phyloP scores from a whole-genome alignment of 345 rosid species.

The Carallia brachiata region DNA sequence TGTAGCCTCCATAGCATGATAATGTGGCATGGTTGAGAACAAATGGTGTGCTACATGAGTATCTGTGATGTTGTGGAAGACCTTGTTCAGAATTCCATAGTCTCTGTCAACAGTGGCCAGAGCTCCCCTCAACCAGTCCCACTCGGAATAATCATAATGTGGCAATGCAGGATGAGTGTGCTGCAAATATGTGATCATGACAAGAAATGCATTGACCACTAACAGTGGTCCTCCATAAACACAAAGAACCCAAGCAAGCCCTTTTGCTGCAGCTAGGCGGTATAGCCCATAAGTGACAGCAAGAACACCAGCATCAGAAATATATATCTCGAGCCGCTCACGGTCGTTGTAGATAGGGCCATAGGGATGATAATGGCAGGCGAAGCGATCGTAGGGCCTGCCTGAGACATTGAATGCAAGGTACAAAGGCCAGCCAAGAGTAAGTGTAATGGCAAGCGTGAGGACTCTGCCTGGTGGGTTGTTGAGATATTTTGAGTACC shows the following conservation, averaged over 20 bases:
- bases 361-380: conserved; percentile 31
- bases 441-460: conserved; percentile 18
- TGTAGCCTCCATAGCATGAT: conserved; percentile 38
- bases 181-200: conserved; percentile 28
- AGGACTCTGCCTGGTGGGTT: conserved; percentile 27
- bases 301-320: conserved; percentile 28
- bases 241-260: conserved; percentile 25
- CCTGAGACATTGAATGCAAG: conserved; percentile 34
- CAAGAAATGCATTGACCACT: conserved; percentile 29
- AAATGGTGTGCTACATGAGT: conserved; percentile 38
- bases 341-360: conserved; percentile 26
- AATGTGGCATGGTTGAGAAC: conserved; percentile 34
- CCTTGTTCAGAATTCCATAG: conserved; percentile 34
- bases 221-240: conserved; percentile 28
- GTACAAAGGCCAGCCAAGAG: conserved; percentile 36
- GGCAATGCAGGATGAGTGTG: conserved; percentile 34
- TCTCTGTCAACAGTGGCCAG: conserved; percentile 34
- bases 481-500: conserved; percentile 33
- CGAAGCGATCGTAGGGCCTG: conserved; percentile 30
- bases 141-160: conserved; percentile 30
- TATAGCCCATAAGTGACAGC: conserved; percentile 22
- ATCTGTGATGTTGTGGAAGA: conserved; percentile 36
- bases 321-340: conserved; percentile 17
- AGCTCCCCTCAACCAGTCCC: conserved; percentile 40
- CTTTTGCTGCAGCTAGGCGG: conserved; percentile 17